These are phyloP conservation scores for Colletotrichum cuscutae DNA, from an alignment of 2,329 filamentous ascomycete species.

Conservation along the genomic window DNA sequence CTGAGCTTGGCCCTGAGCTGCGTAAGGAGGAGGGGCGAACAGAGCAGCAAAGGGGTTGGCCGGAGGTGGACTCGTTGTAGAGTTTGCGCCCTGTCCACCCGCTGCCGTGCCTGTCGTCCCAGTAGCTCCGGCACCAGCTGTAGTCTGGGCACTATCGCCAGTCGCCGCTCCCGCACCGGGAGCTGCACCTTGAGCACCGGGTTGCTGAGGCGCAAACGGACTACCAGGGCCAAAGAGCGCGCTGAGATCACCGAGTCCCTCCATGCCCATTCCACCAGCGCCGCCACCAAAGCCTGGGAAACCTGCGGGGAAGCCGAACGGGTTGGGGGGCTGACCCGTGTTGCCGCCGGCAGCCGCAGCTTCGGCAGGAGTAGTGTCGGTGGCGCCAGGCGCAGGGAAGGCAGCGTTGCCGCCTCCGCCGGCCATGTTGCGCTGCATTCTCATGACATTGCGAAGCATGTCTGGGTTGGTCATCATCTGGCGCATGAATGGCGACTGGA, in stretches of 20 bases:
- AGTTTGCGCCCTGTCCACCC: slow-evolving; percentile 39
- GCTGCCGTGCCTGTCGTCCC: slow-evolving; percentile 35
- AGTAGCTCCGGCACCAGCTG: slow-evolving; percentile 35
- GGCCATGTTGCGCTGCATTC: slow-evolving; percentile 80
- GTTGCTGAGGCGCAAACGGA: slow-evolving; percentile 32
- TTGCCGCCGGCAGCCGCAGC: slow-evolving; percentile 46
- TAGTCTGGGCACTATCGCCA: slow-evolving; percentile 32
- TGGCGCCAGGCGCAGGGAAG: slow-evolving; percentile 92
- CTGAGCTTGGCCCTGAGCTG: slow-evolving; percentile 48
- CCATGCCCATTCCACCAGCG: slow-evolving; percentile 13
- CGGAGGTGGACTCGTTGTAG: slow-evolving; percentile 48
- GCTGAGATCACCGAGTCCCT: slow-evolving; percentile 37
- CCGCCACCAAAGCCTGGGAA: slow-evolving; percentile 34
- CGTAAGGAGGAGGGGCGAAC: slow-evolving; percentile 54
- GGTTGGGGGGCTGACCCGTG: slow-evolving; percentile 51
- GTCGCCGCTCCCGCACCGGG: slow-evolving; percentile 25
- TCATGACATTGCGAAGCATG: slow-evolving; percentile 82
- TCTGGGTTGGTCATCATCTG: slow-evolving; percentile 94
- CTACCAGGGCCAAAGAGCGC: slow-evolving; percentile 43
- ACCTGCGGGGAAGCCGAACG: slow-evolving; percentile 49
- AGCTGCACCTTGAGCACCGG: slow-evolving; percentile 20
- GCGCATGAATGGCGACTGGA: slow-evolving; percentile 89
- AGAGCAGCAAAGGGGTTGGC: slow-evolving; percentile 77
- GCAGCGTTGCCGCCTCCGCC: slow-evolving; percentile 60
- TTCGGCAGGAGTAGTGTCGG: slow-evolving; percentile 80